phyloP scores from a whole-genome alignment of 139 green algal genomes.

The Haematococcus lacustris region DNA sequence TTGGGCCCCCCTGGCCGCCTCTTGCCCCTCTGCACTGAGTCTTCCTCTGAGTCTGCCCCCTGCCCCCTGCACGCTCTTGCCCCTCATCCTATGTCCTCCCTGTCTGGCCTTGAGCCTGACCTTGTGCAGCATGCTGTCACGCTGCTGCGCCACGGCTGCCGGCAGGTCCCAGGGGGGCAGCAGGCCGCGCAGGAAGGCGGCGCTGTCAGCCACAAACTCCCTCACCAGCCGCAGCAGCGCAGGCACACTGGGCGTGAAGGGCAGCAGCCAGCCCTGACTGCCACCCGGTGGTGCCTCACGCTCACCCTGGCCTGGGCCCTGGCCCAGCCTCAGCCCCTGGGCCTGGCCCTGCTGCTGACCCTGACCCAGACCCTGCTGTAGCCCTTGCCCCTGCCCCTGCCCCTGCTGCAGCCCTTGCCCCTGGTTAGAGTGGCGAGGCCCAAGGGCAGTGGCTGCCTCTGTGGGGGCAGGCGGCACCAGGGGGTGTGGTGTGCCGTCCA shows the following conservation, averaged over 20 bases:
- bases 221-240: constrained; percentile 24
- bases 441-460: too few relatives aligned
- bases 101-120: constrained; percentile 12
- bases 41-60: too few relatives aligned
- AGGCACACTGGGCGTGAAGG: constrained; percentile 42
- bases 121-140: constrained; percentile 49
- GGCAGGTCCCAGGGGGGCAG: constrained; percentile 53
- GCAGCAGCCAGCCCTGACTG: constrained; percentile 2
- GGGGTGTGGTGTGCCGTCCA: too few relatives aligned
- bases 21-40: too few relatives aligned
- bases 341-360: not conserved
- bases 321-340: not conserved
- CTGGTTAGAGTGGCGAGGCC: too few relatives aligned
- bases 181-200: constrained; percentile 32
- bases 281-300: not conserved
- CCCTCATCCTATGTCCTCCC: too few relatives aligned
- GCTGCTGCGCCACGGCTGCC: constrained; percentile 30
- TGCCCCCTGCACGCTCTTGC: too few relatives aligned
- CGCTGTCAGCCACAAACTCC: constrained; percentile 30
- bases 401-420: not conserved
- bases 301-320: too few relatives aligned
- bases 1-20: too few relatives aligned
- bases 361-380: not conserved
- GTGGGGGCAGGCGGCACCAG: too few relatives aligned
- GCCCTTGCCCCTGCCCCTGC: not conserved